Base-by-base conservation (phyloP, 176 grass and related monocot genomes). In the Cymbopogon citratus region DNA sequence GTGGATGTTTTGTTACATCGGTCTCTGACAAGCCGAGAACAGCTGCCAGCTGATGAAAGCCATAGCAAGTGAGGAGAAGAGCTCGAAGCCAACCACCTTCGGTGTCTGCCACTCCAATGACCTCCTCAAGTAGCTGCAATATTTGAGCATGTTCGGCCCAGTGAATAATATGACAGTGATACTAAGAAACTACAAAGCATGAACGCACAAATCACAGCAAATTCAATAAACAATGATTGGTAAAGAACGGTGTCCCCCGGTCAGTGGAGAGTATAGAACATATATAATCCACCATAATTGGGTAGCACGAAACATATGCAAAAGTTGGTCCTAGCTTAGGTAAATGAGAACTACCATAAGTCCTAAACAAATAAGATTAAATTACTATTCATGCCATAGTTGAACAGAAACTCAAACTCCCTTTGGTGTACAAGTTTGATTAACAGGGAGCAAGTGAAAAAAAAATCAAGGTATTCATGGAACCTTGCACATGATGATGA, bases 11-110 rank as follows among this genome's bases (percentile, higher is more conserved):
- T 19, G 2, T 75, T 79, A 87, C 75, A 64, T 83, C 1, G 93
- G 89, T 75, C 89, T 91, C 85, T 99, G 97, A 66, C 97, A 99
- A 93, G 97, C 93, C 16, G 87, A 96, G 86, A 95, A 99, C 63
- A 99, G 80, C 62, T 99, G 97, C 91, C 97, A 99, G 77, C 89
- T 99, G 77, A 99, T 93, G 74, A 99, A 89, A 57, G 93, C 91
- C 97, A 99, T 99, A 39, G 90, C 66, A 81, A 99, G 61, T 1
- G 97, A 99, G 76, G 91, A 99, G 65, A 91, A 85, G 12, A 99
- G 70, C 82, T 99, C 91, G 25, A 96, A 99, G 28, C 93, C 80
- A 3, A 96, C 91, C 18, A 96, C 89, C 77, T 94, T 83, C 16
- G 91, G 80, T 78, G 92, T 91, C 15, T 99, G 91, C 93, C 97